Evolutionary conservation across 441 rosid genomes (phyloP).

Genomic region (Arabidopsis lyrata): DNA sequence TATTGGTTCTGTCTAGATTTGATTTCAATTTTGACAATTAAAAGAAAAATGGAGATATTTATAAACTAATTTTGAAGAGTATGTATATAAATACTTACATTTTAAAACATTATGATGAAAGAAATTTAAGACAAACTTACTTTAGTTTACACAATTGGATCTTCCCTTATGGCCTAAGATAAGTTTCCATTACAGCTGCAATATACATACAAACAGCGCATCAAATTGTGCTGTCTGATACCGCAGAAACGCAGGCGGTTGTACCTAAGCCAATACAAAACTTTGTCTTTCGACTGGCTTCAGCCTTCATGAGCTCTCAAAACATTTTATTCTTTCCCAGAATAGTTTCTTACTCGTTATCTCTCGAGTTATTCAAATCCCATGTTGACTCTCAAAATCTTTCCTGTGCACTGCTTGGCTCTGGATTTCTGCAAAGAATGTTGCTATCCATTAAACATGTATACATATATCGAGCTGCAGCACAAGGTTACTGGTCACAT

Average conservation of each 20-base stretch:
- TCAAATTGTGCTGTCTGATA: slow-evolving; percentile 4
- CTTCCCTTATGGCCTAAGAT: not conserved
- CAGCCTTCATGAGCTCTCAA: slow-evolving; percentile 26
- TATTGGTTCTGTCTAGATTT: too few species aligned
- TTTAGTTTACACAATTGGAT: not conserved
- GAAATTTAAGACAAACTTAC: not conserved
- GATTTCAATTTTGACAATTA: too few species aligned
- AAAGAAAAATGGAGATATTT: not conserved
- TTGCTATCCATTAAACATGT: slow-evolving; percentile 26
- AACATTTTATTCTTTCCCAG: slow-evolving; percentile 20
- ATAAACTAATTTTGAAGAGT: not conserved
- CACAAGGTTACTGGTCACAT: not conserved
- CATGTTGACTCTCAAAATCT: slow-evolving; percentile 2
- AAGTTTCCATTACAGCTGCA: not conserved
- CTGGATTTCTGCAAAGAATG: slow-evolving; percentile 41
- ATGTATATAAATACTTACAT: not conserved
- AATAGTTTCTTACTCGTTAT: not conserved
- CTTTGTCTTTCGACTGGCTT: slow-evolving; percentile 3
- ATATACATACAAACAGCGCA: not conserved
- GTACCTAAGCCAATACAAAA: not conserved
- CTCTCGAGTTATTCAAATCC: not conserved
- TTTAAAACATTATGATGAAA: not conserved
- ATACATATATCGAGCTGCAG: slow-evolving; percentile 17
- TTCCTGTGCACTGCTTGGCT: slow-evolving; percentile 19
- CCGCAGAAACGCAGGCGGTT: not conserved